Percentiles rank a stretch among this genome's conserved stretches.
phyloP scores from a whole-genome alignment of 1,139 yeast genomes.

The Lodderomyces elongisporus region DNA sequence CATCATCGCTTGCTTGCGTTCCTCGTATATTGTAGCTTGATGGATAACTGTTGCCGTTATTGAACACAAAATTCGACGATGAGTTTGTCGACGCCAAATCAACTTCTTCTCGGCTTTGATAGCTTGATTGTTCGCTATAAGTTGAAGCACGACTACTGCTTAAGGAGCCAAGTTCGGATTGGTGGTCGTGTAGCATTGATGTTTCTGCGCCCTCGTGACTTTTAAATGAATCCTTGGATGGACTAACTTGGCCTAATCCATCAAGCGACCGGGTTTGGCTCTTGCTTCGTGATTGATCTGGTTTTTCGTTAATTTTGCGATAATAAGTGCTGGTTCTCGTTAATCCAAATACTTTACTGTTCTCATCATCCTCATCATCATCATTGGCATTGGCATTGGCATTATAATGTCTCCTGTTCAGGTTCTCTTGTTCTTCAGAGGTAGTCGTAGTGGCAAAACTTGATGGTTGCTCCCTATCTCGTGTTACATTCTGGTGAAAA shows the following conservation, averaged over 20 bases:
- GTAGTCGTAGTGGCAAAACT: no score
- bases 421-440: no score
- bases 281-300: constrained; percentile 1
- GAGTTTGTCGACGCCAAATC: constrained; percentile 1
- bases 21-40: constrained; percentile 17
- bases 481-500: constrained; percentile 36
- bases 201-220: constrained; percentile 3
- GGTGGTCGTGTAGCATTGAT: constrained; percentile 4
- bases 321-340: constrained; percentile 28
- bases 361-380: no score
- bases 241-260: no score
- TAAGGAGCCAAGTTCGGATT: constrained; percentile 11
- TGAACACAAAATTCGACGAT: constrained; percentile 7
- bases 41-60: constrained; percentile 5
- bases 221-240: no score
- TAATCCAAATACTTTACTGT: background rate
- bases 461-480: constrained; percentile 11
- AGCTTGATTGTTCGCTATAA: no score
- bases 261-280: no score
- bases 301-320: constrained; percentile 21
- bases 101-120: no score
- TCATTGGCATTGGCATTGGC: constrained; percentile 1
- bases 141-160: constrained; percentile 9
- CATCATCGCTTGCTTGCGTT: constrained; percentile 16
- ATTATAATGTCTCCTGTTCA: background rate